These are phyloP conservation scores for Fusarium pseudoanthophilum DNA, from an alignment of 2,329 filamentous ascomycete species.

Conservation along the genomic window DNA sequence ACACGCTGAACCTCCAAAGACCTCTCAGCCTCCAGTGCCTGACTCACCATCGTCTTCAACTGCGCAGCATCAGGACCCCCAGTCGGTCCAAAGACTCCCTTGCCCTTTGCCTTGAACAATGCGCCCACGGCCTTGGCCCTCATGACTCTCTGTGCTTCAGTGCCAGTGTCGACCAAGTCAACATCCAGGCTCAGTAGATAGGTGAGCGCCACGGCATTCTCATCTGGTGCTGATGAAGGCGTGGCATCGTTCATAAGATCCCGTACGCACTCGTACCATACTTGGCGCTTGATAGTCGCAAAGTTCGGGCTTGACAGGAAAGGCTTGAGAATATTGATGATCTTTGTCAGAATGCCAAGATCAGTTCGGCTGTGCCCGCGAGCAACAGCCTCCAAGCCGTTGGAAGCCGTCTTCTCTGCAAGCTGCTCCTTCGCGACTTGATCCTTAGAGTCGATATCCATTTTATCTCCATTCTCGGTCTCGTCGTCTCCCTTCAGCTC, in stretches of 20 bases:
- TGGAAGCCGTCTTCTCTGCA: constrained; percentile 57
- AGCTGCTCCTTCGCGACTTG: constrained; percentile 51
- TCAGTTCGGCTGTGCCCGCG: constrained; percentile 59
- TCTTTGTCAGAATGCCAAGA: constrained; percentile 53
- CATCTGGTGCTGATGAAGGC: constrained; percentile 33
- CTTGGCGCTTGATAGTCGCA: constrained; percentile 57
- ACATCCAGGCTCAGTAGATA: constrained; percentile 62
- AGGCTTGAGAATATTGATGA: constrained; percentile 55
- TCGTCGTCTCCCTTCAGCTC: constrained; percentile 66
- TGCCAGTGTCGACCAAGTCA: constrained; percentile 58
- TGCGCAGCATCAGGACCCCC: constrained; percentile 42
- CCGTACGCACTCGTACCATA: constrained; percentile 62
- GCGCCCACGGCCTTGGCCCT: constrained; percentile 59
- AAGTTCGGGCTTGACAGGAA: constrained; percentile 55
- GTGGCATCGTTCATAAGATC: constrained; percentile 60
- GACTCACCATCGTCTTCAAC: constrained; percentile 48
- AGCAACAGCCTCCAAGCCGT: constrained; percentile 62
- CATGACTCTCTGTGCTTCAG: constrained; percentile 62
- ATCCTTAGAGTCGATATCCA: constrained; percentile 71
- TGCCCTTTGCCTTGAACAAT: constrained; percentile 55
- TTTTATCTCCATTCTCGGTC: constrained; percentile 70
- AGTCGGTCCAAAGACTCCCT: constrained; percentile 54
- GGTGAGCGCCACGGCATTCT: constrained; percentile 41
- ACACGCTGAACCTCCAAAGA: constrained; percentile 59
- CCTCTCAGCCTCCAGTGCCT: constrained; percentile 55